Evolutionary conservation across 306 rosid genomes (phyloP), one percentile per base, ranked within the genome.

Genomic region (Rubus idaeus): DNA sequence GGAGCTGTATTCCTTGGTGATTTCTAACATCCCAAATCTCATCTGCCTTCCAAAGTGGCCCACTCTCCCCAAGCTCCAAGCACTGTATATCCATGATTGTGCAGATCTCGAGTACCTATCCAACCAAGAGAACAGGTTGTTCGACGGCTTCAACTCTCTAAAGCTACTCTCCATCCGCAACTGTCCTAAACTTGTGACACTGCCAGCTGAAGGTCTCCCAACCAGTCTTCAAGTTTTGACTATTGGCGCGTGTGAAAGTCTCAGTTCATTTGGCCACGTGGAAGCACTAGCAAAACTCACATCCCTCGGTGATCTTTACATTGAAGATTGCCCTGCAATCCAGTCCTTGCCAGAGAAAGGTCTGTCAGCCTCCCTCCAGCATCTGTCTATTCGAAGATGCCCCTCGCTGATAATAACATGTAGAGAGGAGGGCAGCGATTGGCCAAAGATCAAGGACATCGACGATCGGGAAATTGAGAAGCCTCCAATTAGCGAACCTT

Each of bases 331-430:
- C 23, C 78, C 69, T 17, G 35, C 16, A 44, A 61, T 74, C 30
- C 42, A 35, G 16, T 56, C 83, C 42, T 73, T 79, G 60, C 79
- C 78, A 39, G 75, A 56, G 74, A 69, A 64, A 14, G 74, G 83
- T 20, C 51, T 79, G 26, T 37, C 75, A 42, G 60, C 17, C 57
- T 72, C 79, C 46, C 61, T 66, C 41, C 75, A 23, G 26, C 79
- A 66, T 64, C 78, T 74, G 9, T 65, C 49, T 52, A 79, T 79
- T 49, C 60, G 20, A 30, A 21, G 58, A 30, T 79, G 75, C 60
- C 60, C 73, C 40, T 21, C 63, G 0, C 50, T 61, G 10, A n/a
- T 35, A 72, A 56, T 35, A 18, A 51, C 3, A 9, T 63, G 78
- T 56, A 17, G 18, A 18, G 45, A 45, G 37, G 50, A 73, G 1